Evolutionary conservation across 805 yeast genomes (phyloP).

Genomic region (Priceomyces haplophilus): DNA sequence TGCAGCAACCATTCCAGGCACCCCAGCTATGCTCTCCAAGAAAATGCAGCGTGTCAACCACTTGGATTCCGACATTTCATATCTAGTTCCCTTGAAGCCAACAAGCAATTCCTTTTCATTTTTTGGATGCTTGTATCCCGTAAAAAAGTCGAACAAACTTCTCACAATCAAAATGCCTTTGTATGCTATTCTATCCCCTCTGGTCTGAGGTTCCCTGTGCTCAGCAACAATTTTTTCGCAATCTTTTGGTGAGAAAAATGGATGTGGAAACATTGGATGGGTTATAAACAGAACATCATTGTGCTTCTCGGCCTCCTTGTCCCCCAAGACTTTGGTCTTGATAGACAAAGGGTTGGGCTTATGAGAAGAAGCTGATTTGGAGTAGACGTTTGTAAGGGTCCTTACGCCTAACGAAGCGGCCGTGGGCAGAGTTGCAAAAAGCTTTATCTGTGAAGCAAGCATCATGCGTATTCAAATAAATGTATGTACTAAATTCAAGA

Average conservation of each 20-base stretch:
- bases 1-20: slow-evolving; percentile 78
- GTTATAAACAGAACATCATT: slow-evolving; percentile 36
- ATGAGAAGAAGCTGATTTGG: neutral
- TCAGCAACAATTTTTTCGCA: slow-evolving; percentile 41
- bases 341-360: slow-evolving; percentile 17
- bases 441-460: neutral
- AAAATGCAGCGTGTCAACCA: slow-evolving; percentile 65
- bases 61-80: slow-evolving; percentile 56
- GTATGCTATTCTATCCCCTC: slow-evolving; percentile 53
- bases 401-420: neutral
- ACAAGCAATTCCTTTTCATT: slow-evolving; percentile 23
- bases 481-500: neutral
- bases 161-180: slow-evolving; percentile 45
- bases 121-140: slow-evolving; percentile 62
- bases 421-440: neutral
- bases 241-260: slow-evolving; percentile 26
- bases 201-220: slow-evolving; percentile 48
- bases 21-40: slow-evolving; percentile 71
- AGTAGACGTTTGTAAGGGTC: slow-evolving; percentile 1
- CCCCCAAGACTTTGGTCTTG: slow-evolving; percentile 23
- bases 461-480: neutral
- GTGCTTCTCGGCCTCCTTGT: slow-evolving; percentile 20
- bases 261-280: slow-evolving; percentile 40
- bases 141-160: slow-evolving; percentile 53
- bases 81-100: slow-evolving; percentile 38